Conservation (phyloP, 495 filamentous ascomycete genomes). For the Daldinia loculata region DNA sequence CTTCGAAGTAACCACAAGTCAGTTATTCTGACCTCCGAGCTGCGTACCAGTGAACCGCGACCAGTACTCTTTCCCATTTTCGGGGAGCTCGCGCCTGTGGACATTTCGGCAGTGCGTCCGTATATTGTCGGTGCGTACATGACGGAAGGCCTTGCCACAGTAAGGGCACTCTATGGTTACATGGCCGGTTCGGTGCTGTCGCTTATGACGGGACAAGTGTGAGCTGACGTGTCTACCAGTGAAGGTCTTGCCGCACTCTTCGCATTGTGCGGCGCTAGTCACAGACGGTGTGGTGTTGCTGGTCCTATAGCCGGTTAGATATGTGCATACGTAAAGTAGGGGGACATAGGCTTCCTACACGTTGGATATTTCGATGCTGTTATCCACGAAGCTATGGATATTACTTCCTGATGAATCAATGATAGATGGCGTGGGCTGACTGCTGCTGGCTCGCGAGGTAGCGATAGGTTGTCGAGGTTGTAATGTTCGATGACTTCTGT, state of each 20-base stretch:
- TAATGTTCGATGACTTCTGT: not conserved
- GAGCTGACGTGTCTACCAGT: conserved; percentile 17
- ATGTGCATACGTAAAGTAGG: too few species aligned
- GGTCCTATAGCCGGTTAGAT: conserved; percentile 11
- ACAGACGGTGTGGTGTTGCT: conserved; percentile 5
- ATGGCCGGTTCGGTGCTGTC: not conserved
- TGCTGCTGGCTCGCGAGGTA: conserved; percentile 9
- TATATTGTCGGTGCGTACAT: conserved; percentile 33
- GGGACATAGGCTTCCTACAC: not conserved
- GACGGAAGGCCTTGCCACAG: conserved; percentile 21
- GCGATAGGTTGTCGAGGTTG: not conserved
- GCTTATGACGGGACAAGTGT: conserved; percentile 33
- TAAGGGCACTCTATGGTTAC: not conserved
- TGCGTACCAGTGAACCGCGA: not conserved
- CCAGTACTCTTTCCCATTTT: conserved; percentile 25
- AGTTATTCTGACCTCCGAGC: not conserved
- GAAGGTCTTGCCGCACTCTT: conserved; percentile 13
- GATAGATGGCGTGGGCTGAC: conserved; percentile 10
- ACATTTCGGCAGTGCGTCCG: conserved; percentile 20
- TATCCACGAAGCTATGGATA: conserved; percentile 4
- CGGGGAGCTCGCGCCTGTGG: conserved; percentile 8
- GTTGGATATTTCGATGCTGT: conserved; percentile 1
- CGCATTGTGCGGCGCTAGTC: conserved; percentile 1
- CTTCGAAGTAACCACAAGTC: not conserved
- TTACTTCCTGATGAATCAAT: conserved; percentile 6